Evolutionary conservation across 768 basidiomycete genomes (phyloP).

Genomic region (Rhodotorula babjevae): DNA sequence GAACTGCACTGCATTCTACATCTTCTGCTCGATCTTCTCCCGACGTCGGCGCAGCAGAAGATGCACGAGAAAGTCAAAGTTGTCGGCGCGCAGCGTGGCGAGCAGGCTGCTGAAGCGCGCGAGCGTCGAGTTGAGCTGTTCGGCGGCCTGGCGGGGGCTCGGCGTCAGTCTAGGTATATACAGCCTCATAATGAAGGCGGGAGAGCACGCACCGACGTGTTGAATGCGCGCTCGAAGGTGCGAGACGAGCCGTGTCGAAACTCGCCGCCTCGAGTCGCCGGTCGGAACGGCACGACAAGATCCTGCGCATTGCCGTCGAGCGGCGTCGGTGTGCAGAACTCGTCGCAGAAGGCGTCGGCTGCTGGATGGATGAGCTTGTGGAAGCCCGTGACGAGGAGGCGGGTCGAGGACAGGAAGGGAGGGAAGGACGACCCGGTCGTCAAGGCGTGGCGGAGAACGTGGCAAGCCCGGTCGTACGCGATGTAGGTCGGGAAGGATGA

Average conservation of each 20-base stretch:
- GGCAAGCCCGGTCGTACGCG: slow-evolving; percentile 35
- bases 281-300: slow-evolving; percentile 17
- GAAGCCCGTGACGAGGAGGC: slow-evolving; percentile 28
- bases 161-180: not conserved
- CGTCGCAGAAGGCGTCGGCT: slow-evolving; percentile 14
- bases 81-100: slow-evolving; percentile 16
- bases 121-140: slow-evolving; percentile 32
- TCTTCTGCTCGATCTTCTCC: not conserved
- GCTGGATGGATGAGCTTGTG: slow-evolving; percentile 9
- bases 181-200: not conserved
- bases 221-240: slow-evolving; percentile 26
- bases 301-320: slow-evolving; percentile 18
- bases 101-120: slow-evolving; percentile 14
- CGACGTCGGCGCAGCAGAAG: slow-evolving; percentile 9
- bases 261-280: not conserved
- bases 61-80: slow-evolving; percentile 24
- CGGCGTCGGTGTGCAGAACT: slow-evolving; percentile 27
- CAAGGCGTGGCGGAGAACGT: slow-evolving; percentile 18
- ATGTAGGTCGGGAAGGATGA: slow-evolving; percentile 23
- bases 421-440: not conserved
- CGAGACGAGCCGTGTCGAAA: not conserved
- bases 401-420: slow-evolving; percentile 1
- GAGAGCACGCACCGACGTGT: slow-evolving; percentile 15
- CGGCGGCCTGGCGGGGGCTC: slow-evolving; percentile 12
- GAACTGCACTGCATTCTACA: too few species aligned